A percentile compares a stretch with the other conserved stretches of the same genome.
phyloP scores from a whole-genome alignment of 257 asterid genomes.

The Rauvolfia tetraphylla region DNA sequence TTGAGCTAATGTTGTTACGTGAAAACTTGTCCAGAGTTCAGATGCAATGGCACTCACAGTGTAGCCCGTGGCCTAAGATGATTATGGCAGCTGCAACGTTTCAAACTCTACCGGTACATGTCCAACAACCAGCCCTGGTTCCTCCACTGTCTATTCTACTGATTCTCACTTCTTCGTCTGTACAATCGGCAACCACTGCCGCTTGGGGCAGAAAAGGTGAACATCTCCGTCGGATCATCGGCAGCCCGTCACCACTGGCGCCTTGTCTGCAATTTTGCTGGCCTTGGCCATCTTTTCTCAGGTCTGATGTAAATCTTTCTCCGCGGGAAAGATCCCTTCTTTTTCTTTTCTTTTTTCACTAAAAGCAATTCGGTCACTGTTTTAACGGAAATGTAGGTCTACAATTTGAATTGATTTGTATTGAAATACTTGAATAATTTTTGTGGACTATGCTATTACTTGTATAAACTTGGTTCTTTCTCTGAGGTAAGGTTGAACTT shows the following conservation, averaged over 20 bases:
- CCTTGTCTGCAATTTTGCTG: conserved; percentile 18
- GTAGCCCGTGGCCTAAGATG: conserved; percentile 31
- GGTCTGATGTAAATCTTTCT: neutral
- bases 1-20: neutral
- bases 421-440: neutral
- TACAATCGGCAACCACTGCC: conserved; percentile 34
- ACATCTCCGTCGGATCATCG: conserved; percentile 12
- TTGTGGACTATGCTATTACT: neutral
- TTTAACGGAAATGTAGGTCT: neutral
- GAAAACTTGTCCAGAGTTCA: conserved; percentile 22
- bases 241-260: conserved; percentile 21
- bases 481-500: neutral
- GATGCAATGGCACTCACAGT: conserved; percentile 27
- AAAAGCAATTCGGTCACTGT: neutral
- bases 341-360: too few relatives aligned
- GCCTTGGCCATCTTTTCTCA: conserved; percentile 23
- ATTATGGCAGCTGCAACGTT: conserved; percentile 27
- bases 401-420: neutral
- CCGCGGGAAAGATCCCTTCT: neutral
- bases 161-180: conserved; percentile 36
- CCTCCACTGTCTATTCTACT: conserved; percentile 18
- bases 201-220: conserved; percentile 34
- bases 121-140: conserved; percentile 29
- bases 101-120: conserved; percentile 11
- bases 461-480: neutral